Conservation (phyloP, 306 rosid genomes). For the Potentilla sterilis region DNA sequence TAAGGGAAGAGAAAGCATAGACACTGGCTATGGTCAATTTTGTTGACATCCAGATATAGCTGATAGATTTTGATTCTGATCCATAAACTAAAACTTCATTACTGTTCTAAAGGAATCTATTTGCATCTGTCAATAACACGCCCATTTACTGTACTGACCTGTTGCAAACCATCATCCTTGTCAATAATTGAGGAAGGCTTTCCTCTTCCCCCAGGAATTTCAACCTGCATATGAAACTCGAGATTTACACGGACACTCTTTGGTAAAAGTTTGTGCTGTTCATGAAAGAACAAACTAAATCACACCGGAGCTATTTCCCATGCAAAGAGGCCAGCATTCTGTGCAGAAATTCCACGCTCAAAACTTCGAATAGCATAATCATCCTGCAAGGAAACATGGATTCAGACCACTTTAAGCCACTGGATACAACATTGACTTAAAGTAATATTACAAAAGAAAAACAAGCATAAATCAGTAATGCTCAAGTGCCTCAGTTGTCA, state of each 20-base stretch:
- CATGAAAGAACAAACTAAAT: constrained; percentile 26
- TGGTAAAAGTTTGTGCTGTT: constrained; percentile 6
- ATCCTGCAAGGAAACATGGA: constrained; percentile 49
- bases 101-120: background rate
- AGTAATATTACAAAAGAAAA: background rate
- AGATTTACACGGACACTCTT: constrained; percentile 18
- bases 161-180: constrained; percentile 82
- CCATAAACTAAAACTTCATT: background rate
- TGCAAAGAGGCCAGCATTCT: constrained; percentile 58
- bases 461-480: background rate
- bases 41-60: constrained; percentile 1
- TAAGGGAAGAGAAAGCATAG: background rate
- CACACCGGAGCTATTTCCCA: constrained; percentile 93
- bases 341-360: constrained; percentile 75
- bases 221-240: constrained; percentile 56
- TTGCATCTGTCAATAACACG: constrained; percentile 10
- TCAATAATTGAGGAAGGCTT: constrained; percentile 56
- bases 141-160: constrained; percentile 46
- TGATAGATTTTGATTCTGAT: background rate
- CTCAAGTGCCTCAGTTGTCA: background rate
- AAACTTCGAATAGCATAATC: constrained; percentile 78
- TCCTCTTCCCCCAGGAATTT: constrained; percentile 64
- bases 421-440: background rate
- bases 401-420: background rate
- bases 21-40: background rate